Percentiles rank a stretch among this genome's conserved stretches.
Evolutionary conservation across 176 grass and related monocot species (phyloP).

Genomic region (Leersia perrieri): DNA sequence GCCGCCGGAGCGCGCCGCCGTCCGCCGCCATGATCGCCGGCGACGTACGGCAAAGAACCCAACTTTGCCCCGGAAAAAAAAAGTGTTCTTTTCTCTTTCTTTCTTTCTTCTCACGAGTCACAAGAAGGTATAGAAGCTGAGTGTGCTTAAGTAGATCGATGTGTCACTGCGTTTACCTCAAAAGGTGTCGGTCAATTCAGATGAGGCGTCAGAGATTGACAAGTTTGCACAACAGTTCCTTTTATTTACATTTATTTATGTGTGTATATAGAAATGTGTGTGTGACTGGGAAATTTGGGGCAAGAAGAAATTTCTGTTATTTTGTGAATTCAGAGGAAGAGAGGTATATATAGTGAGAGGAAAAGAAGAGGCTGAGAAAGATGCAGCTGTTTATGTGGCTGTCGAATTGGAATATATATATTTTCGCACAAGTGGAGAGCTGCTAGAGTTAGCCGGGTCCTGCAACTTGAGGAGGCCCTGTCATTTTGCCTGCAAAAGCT

Average conservation of each 20-base stretch:
- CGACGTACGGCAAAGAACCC: background rate
- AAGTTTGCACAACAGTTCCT: background rate
- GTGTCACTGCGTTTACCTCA: conserved; percentile 15
- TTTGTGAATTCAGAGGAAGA: background rate
- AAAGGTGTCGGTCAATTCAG: background rate
- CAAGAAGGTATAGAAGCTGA: background rate
- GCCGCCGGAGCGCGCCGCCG: conserved; percentile 60
- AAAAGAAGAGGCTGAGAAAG: conserved; percentile 34
- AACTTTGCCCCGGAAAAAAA: background rate
- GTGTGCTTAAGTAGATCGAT: background rate
- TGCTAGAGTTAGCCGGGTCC: background rate
- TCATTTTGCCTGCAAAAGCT: background rate
- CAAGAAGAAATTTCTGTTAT: background rate
- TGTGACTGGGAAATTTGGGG: conserved; percentile 10
- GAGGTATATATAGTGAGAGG: conserved; percentile 30
- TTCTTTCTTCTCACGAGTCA: background rate
- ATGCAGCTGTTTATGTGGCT: conserved; percentile 19
- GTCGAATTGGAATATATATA: conserved; percentile 17
- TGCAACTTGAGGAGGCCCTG: conserved; percentile 9
- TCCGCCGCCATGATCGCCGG: conserved; percentile 50
- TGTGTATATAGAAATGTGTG: background rate
- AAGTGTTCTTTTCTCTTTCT: background rate
- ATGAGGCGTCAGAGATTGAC: background rate
- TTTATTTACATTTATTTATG: background rate
- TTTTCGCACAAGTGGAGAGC: conserved; percentile 1